Base-by-base conservation (phyloP, 108 stramenopile genomes). In the Skeletonema menzelii region DNA sequence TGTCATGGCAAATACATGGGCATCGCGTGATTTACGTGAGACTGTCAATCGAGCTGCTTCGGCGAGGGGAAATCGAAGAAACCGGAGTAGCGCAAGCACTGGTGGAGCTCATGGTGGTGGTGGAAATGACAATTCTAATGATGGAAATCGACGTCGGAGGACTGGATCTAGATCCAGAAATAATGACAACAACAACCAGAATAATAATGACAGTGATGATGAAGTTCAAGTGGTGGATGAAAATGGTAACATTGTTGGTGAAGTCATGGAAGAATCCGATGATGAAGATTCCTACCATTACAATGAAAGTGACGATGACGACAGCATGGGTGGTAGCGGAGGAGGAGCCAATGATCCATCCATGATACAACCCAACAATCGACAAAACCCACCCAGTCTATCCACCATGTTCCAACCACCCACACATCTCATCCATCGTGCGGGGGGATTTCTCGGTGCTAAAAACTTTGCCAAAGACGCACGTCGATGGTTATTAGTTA, bases 401-500 rank as follows among this genome's bases (percentile, higher is more conserved):
- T 80, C 86, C 10, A 80, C 89, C 65, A 89, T 95, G 86, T 95
- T 93, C 72, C 86, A 89, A 5, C 75, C 90, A 20, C 95, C 92
- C 10, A 69, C 75, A 1, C 88, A 91, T 67, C 73, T 95, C 31
- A 86, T 90, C 56, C 86, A 86, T 69, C 73, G 71, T 13, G 89
- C 77, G 4, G 91, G 86, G 12, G 90, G 94, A 22, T 97, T 97
- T 69, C 73, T 90, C 70, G 94, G 90, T 8, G 94, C 96, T 0
- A 76, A 91, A 53, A 78, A 87, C 53, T 70, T 87, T 42, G 95
- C 95, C 73, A 93, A 86, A 70, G 95, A 95, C 68, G 80, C 82
- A 27, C 77, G 90, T 57, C 85, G 96, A 35, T 98, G 96, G 96
- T 62, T 98, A 15, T 62, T 98, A 68, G 93, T 97, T 59, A 97